Evolutionary conservation across 2,329 filamentous ascomycete species (phyloP), one percentile per base, ranked within the genome.

Genomic region (Neurospora sp.): DNA sequence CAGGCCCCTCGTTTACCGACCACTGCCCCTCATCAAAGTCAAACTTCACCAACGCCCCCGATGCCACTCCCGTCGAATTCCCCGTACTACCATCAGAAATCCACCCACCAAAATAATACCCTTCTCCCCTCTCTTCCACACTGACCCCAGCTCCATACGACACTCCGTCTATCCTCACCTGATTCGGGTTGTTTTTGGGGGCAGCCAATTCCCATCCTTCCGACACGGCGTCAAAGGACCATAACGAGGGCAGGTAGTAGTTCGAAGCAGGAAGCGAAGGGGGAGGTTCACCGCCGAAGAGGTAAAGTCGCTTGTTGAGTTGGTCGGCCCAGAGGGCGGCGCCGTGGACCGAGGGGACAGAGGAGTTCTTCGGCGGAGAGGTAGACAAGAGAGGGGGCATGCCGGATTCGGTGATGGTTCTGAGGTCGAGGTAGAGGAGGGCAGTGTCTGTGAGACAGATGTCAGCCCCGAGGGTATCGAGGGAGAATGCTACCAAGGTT

Each of bases 91-190:
- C 77, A 72, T 86, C 86, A 73, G 84, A 88, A 70, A 86, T 79
- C 84, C 85, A 90, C 52, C 88, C 88, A 62, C 88, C 88, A 72
- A 87, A 85, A 75, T 89, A 88, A 74, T 86, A 91, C 1, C 84
- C 87, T 70, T 85, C 80, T 11, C 86, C 88, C 2, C 83, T 80
- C 43, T 83, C 81, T 4, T 87, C 82, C 10, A 88, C 81, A 2
- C 85, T 82, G 8, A 84, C 82, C 11, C 86, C 85, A 11, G 87
- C 87, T 11, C 88, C 88, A 71, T 84, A 89, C 4, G 86, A 83
- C 1, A 87, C 82, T 6, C 85, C 79, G 57, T 80, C 77, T 66
- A 88, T 81, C 15, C 17, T 57, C 6, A 57, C 73, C 40, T 76
- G 76, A 57, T 75, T 79, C 68, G 78, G 81, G 69, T 85, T 79